Conservation (phyloP, 1,284 basidiomycete genomes). For the Ceratobasidium sp. region DNA sequence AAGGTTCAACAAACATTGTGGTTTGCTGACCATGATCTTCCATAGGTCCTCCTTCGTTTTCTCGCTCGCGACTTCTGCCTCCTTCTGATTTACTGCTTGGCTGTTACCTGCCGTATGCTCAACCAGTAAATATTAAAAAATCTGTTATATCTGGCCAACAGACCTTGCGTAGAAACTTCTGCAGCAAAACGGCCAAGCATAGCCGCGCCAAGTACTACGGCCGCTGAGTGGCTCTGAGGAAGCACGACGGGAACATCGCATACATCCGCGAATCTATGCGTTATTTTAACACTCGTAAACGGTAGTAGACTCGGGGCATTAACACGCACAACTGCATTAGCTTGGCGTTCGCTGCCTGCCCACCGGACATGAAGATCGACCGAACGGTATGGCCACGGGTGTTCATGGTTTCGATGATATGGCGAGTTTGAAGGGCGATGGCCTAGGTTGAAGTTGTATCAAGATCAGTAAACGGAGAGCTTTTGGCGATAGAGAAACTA, state of each 20-base stretch:
- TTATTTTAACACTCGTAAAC: neutral
- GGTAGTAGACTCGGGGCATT: neutral
- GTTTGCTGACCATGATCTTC: conserved; percentile 86
- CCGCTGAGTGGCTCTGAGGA: conserved; percentile 81
- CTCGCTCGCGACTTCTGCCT: conserved; percentile 64
- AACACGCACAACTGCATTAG: conserved; percentile 78
- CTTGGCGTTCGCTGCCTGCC: conserved; percentile 87
- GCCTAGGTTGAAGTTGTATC: conserved; percentile 60
- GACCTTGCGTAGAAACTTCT: conserved; percentile 64
- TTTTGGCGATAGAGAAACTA: neutral
- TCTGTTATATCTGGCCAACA: conserved; percentile 44
- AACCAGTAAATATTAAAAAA: conserved; percentile 35
- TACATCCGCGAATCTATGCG: conserved; percentile 76
- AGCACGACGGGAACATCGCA: conserved; percentile 89
- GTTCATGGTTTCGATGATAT: conserved; percentile 96
- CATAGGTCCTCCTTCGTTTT: conserved; percentile 81
- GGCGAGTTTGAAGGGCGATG: conserved; percentile 94
- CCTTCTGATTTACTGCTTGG: conserved; percentile 56
- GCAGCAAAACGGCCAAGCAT: conserved; percentile 94
- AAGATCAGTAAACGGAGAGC: neutral
- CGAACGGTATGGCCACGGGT: conserved; percentile 85
- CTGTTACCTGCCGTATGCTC: conserved; percentile 50
- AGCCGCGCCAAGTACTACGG: conserved; percentile 93
- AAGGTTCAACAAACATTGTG: no score
- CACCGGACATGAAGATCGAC: conserved; percentile 92